These are phyloP conservation scores for Bipolaris gigantea DNA, from an alignment of 2,329 filamentous ascomycete genomes.

Conservation along the genomic window DNA sequence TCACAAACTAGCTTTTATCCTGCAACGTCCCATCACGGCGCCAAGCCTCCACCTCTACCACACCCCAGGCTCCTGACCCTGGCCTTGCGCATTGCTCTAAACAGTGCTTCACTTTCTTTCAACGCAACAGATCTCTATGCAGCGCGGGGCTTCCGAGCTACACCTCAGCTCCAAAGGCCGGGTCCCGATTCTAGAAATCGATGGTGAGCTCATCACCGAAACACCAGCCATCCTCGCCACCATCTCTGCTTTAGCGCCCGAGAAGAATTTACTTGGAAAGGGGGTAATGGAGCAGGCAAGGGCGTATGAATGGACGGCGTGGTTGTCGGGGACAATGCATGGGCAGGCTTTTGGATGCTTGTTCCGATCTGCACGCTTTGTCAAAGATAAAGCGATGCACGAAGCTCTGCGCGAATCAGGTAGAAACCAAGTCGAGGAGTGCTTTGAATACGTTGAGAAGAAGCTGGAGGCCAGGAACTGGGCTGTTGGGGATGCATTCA, in stretches of 20 bases:
- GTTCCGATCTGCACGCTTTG: constrained; percentile 19
- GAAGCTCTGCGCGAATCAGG: constrained; percentile 7
- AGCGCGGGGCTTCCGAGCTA: constrained; percentile 12
- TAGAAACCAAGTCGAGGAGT: not conserved
- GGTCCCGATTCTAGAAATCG: constrained; percentile 24
- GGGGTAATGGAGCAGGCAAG: constrained; percentile 18
- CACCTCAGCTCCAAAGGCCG: constrained; percentile 27
- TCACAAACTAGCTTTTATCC: not conserved
- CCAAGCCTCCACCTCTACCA: constrained; percentile 24
- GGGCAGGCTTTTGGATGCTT: constrained; percentile 19
- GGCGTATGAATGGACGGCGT: constrained; percentile 27
- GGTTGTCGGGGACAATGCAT: constrained; percentile 24
- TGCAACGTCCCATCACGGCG: constrained; percentile 8
- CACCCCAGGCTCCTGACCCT: constrained; percentile 19
- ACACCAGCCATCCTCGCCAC: not conserved
- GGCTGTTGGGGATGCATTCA: not conserved
- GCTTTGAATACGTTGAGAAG: not conserved
- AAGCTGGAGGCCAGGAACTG: not conserved
- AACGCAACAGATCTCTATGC: constrained; percentile 11
- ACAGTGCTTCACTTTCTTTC: constrained; percentile 16
- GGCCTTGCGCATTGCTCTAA: constrained; percentile 24
- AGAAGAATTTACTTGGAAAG: constrained; percentile 20
- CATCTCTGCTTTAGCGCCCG: constrained; percentile 7
- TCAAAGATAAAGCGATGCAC: constrained; percentile 12
- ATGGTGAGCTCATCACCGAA: constrained; percentile 27